Base-by-base conservation (phyloP, 148 eudicot genomes). In the Rhododendron mucronatum region DNA sequence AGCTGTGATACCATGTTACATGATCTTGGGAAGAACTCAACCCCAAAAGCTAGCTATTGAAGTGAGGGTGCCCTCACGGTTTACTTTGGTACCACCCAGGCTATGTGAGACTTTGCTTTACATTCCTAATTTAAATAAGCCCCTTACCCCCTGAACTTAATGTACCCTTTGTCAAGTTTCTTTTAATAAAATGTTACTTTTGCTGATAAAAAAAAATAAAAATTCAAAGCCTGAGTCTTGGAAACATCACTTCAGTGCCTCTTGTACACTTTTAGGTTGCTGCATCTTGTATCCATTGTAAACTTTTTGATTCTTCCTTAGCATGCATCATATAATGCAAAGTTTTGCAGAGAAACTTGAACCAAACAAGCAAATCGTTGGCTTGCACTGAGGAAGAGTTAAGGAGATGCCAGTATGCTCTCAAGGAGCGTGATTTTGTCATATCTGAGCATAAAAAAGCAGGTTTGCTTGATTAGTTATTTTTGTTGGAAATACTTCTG, bases 381-480 rank as follows among this genome's bases (percentile, higher is more conserved):
- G 84, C 89, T 35, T 87, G 86, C 80, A 88, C 92, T 39, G 93
- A 92, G 79, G 92, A 91, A 75, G 90, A 88, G 39, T 67, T 92
- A 33, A 87, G 80, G 71, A 87, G 83, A 55, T 90, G 93, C 86
- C 88, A 88, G 47, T 92, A 91, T 87, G 82, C 89, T n/a, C 78
- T 92, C 15, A 88, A 87, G 86, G 91, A 92, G 90, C 76, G 88
- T 61, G 94, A 92, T 84, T 92, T 91, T 77, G 78, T 92, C 71
- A 91, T 92, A 77, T 89, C 89, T 51, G 90, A 91, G 76, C 93
- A 91, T 89, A 90, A 85, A 83, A 92, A 90, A 91, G 92, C 94
- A 75, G 94, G 94, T 92, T 85, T 20, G 3, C 48, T 82, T 45
- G 61, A n/a, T 26, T 14, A 23, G 6, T 73, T 41, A 20, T 78